Base-by-base conservation (phyloP, 2,329 filamentous ascomycete species). In the Pseudocercospora ulei region DNA sequence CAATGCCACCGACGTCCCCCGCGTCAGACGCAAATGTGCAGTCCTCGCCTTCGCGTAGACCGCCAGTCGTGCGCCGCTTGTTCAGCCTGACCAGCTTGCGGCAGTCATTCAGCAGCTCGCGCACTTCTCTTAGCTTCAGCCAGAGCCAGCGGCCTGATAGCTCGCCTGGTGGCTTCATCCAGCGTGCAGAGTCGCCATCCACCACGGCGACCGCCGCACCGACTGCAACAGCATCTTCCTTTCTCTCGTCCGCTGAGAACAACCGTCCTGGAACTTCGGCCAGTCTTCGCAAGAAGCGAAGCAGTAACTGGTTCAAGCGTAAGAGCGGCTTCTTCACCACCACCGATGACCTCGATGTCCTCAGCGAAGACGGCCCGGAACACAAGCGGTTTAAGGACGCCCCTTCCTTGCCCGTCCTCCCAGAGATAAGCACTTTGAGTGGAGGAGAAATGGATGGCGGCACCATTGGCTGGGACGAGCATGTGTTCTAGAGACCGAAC, bases 221-320 rank as follows among this genome's bases (percentile, higher is more conserved):
- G 4, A 44, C 44, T 17, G 34, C 43, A 14, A 24, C 43, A 28
- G 24, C 43, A 18, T 27, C 45, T n/a, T 41, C 38, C 20, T 22
- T 38, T 25, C 44, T 38, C 24, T 40, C 39, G 14, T 41, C 33
- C 17, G 27, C 36, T 26, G 28, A 41, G 13, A 38, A n/a, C n/a
- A n/a, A 27, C 16, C 37, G 41, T 14, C 41, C 40, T 11, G 24
- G 30, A 20, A 33, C 30, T 20, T 34, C 38, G 6, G 24, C 38
- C 8, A 36, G 33, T 12, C 45, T 58, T 20, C 46, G 52, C 23
- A 51, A 53, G 41, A 51, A 50, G 40, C 54, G 56, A 27, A 55
- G 52, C 12, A 55, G 52, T 41, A 56, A 48, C 38, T 61, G 59
- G 59, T 62, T 62, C 53, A 54, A 49, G 45, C 54, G 59, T 28